Base-by-base conservation (phyloP, 2,329 filamentous ascomycete species). In the Elsinoe perseae region DNA sequence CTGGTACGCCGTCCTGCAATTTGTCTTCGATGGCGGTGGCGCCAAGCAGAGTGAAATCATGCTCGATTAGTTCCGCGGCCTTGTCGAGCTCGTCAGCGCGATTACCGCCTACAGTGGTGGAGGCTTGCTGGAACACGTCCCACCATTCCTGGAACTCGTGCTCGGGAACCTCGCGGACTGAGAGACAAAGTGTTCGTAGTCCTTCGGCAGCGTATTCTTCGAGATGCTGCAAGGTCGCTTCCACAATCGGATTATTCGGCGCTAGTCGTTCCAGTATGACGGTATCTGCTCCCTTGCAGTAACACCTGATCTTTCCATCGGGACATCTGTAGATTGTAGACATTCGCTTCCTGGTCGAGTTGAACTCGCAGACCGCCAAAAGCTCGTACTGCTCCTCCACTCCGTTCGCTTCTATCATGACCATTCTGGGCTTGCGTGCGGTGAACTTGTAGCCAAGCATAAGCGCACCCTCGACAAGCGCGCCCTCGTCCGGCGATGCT, bases 201-300 rank as follows among this genome's bases (percentile, higher is more conserved):
- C 93, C 95, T 64, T 98, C 93, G 0, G 92, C 95, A 5, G 93
- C 93, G 69, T 98, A 98, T 67, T 98, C 95, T 72, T 98, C 95
- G n/a, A 98, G 79, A 70, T 98, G 95, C 56, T 90, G 84, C 60
- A 97, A 75, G 0, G 93, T 98, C n/a, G 80, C 76, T 67, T 98
- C 93, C 1, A 95, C 87, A 61, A 89, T 87, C 65, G 95, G 69
- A 44, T 76, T 95, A 62, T 93, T 81, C 38, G 86, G 80, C 61
- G 85, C 83, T 12, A 98, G 77, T 18, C 95, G 86, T 70, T 98
- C 95, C 54, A 98, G 75, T 63, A 98, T 98, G 52, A 98, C 93
- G 1, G 93, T 98, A 69, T 98, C 93, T 44, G 93, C 93, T 64
- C 93, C 93, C 74, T 98, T 98, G 74, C 86, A 92, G 72, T 96